phyloP scores from a whole-genome alignment of 2,329 filamentous ascomycete species.

The Ilyonectria mors-panacis region DNA sequence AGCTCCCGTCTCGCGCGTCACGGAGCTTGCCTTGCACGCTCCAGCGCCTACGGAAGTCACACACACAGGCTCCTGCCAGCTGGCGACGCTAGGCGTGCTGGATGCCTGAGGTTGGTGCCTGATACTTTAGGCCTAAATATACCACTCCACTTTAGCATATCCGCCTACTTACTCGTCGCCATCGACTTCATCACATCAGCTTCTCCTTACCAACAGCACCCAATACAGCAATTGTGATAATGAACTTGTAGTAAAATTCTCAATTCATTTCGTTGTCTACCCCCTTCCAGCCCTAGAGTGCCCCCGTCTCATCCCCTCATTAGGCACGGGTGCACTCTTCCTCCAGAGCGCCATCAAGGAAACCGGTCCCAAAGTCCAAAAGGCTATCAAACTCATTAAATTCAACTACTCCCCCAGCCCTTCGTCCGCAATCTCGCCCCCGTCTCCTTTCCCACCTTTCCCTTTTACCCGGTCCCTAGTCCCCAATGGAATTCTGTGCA shows the following conservation, averaged over 20 bases:
- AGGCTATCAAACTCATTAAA: constrained; percentile 28
- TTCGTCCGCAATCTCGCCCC: constrained; percentile 18
- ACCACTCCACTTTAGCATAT: neutral
- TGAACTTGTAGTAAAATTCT: neutral
- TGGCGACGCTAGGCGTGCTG: constrained; percentile 21
- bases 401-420: constrained; percentile 12
- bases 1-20: constrained; percentile 62
- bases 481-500: constrained; percentile 13
- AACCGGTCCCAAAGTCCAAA: constrained; percentile 2
- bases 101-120: constrained; percentile 10
- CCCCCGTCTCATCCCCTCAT: neutral
- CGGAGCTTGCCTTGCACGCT: constrained; percentile 33
- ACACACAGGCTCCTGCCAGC: constrained; percentile 37
- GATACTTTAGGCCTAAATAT: too few species aligned
- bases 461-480: constrained; percentile 20
- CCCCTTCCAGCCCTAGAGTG: neutral
- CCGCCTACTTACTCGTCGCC: neutral
- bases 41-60: neutral
- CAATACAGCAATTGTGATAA: too few species aligned
- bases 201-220: neutral
- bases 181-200: neutral
- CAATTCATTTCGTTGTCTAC: constrained; percentile 2
- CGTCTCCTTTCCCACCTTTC: constrained; percentile 9
- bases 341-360: neutral
- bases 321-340: neutral